Base-by-base conservation (phyloP, 768 basidiomycete species). In the Russula compacta region DNA sequence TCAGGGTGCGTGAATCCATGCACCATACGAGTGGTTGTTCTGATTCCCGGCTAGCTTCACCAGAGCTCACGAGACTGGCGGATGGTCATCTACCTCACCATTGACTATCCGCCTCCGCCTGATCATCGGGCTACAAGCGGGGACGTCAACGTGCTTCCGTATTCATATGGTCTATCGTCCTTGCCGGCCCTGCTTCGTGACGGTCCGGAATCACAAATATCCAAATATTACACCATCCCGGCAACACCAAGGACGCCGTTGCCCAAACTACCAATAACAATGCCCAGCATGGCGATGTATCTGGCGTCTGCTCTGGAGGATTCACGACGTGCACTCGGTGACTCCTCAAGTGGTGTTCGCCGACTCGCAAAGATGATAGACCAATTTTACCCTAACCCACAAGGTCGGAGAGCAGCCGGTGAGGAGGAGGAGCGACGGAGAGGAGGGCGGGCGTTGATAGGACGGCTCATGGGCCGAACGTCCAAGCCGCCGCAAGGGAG, bases 221-320 rank as follows among this genome's bases (percentile, higher is more conserved):
- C 85, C 36, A 90, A 84, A 69, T 83, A 78, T 53, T 92, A 85
- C 72, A 84, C 83, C 17, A 80, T 92, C 53, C 89, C 89, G 15
- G 74, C 80, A 4, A 84, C 82, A 2, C 64, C 76, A 5, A 69
- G 76, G 5, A 78, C 83, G 1, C 86, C 89, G 19, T 83, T 80
- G 66, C 89, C 89, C 3, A 79, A 76, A 12, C 78, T 92, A 29
- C 89, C 89, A 4, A 85, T 92, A 58, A 77, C 79, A 17, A 86
- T 91, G 68, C 89, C 89, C 6, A 81, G 84, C 68, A 77, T 91
- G 53, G 88, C 88, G 10, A 75, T 83, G 71, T 92, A 92, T 64
- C 77, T 92, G 32, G 84, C 87, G 61, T 81, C 82, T 3, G 86
- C 82, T 3, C 74, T 92, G 46, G 82, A 85, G 57, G 83, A 83